These are phyloP conservation scores for Lipomyces starkeyi DNA, from an alignment of 805 yeast species.

Conservation along the genomic window DNA sequence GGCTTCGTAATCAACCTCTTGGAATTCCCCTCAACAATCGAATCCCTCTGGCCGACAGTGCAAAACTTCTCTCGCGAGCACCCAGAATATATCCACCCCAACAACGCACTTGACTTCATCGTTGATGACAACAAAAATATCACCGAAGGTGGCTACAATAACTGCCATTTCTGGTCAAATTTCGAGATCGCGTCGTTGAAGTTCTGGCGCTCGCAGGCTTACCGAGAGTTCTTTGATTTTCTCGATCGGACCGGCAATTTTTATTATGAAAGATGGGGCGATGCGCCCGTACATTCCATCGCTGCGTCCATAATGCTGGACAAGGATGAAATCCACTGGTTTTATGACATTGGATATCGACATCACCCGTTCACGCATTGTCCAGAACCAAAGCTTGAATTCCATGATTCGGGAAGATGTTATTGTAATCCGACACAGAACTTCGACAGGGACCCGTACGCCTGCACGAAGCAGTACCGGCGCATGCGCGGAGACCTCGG, in stretches of 20 bases:
- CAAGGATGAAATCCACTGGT: conserved; percentile 69
- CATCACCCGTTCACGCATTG: conserved; percentile 52
- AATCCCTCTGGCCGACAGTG: conserved; percentile 65
- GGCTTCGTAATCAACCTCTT: conserved; percentile 72
- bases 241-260: conserved; percentile 69
- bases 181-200: conserved; percentile 67
- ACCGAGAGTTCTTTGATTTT: conserved; percentile 58
- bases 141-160: conserved; percentile 58
- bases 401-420: conserved; percentile 33
- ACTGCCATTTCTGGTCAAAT: conserved; percentile 85
- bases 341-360: conserved; percentile 81
- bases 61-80: conserved; percentile 52
- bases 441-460: conserved; percentile 29
- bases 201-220: conserved; percentile 61
- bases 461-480: conserved; percentile 27
- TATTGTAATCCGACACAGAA: conserved; percentile 35
- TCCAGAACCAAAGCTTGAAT: conserved; percentile 31
- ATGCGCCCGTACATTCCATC: conserved; percentile 87
- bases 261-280: conserved; percentile 73
- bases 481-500: conserved; percentile 24
- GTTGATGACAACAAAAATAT: conserved; percentile 63
- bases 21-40: conserved; percentile 62
- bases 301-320: conserved; percentile 67
- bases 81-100: conserved; percentile 64
- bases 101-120: conserved; percentile 63